phyloP scores from a whole-genome alignment of 352 stramenopile genomes.

The Pythium rishiriense region DNA sequence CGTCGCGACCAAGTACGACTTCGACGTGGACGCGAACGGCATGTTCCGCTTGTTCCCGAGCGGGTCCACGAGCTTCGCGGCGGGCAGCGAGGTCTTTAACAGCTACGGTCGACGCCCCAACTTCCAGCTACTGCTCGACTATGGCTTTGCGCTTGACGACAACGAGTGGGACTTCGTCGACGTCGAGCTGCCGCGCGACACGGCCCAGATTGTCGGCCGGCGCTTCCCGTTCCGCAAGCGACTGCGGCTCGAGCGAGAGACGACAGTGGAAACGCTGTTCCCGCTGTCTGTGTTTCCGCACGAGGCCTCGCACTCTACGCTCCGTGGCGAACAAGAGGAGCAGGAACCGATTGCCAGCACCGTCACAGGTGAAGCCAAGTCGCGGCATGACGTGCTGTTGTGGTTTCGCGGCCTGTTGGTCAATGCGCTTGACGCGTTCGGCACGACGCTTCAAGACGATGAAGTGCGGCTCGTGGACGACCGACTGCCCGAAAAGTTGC shows the following conservation, averaged over 20 bases:
- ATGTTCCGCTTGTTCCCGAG: slow-evolving; percentile 76
- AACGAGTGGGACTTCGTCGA: slow-evolving; percentile 90
- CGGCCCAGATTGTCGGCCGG: slow-evolving; percentile 24
- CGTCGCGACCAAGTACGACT: slow-evolving; percentile 88
- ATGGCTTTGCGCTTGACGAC: slow-evolving; percentile 88
- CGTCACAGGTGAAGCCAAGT: background rate
- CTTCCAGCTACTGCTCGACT: slow-evolving; percentile 89
- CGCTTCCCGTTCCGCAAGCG: slow-evolving; percentile 52
- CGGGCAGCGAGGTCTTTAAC: slow-evolving; percentile 88
- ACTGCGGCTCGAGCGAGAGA: slow-evolving; percentile 49
- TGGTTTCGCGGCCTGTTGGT: slow-evolving; percentile 22
- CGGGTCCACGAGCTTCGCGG: slow-evolving; percentile 46
- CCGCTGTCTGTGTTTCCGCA: slow-evolving; percentile 26
- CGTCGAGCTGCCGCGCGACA: slow-evolving; percentile 49
- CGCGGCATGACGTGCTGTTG: slow-evolving; percentile 20
- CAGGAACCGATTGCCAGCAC: background rate
- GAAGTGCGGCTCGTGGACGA: slow-evolving; percentile 27
- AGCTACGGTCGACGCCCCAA: slow-evolving; percentile 89
- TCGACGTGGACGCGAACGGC: slow-evolving; percentile 51
- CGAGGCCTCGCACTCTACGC: background rate
- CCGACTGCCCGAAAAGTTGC: slow-evolving; percentile 28
- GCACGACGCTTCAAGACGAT: slow-evolving; percentile 26
- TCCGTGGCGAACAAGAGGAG: background rate
- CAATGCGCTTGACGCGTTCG: slow-evolving; percentile 25
- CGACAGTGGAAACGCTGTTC: slow-evolving; percentile 52